Evolutionary conservation across 257 asterid genomes (phyloP), one percentile per base, ranked within the genome.

Genomic region (Hygrophila difformis): DNA sequence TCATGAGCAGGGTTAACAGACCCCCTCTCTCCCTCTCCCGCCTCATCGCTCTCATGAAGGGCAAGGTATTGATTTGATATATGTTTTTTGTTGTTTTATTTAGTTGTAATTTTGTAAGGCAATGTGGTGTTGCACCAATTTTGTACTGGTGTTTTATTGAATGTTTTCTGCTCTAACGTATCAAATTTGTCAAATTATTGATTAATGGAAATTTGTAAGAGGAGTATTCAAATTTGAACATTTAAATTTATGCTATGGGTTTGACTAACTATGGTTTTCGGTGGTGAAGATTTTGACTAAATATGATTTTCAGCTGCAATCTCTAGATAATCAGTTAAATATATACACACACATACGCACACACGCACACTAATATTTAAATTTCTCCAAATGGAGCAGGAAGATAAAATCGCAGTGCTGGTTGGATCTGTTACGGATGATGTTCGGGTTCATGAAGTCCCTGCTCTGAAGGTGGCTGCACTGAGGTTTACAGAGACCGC

Each of bases 1-100:
- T 85, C 59, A 85, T 82, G 98, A 89, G 98, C 64, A 82, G 76
- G 79, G 63, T 77, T 23, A 89, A 89, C 69, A 85, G 77, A 72
- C 67, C 98, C 1, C 84, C 98, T 1, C 68, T 89, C 11, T 89
- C 98, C 4, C 91, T 89, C 13, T 77, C 96, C 39, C 84, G 93
- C 15, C 79, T 89, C 75, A 40, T 55, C 17, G 52, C 72, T 39
- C 79, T 55, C 76, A 79, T 76, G 80, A 51, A 65, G 26, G 82
- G 75, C 48, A 89, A 89, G 96, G 97, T 15, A 12, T n/a, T 11
- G 8, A n/a, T 22, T 8, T 44, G 3, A 43, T 16, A n/a, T 16
- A 8, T 12, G 9, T 15, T 23, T 18, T 11, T 44, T 44, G 6
- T 11, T 3, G 6, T 11, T 15, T 44, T 36, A 20, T 21, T 18